Percentiles rank a stretch among this genome's conserved stretches.
Evolutionary conservation across 1,284 basidiomycete species (phyloP).

Genomic region (Moniliophthora roreri): DNA sequence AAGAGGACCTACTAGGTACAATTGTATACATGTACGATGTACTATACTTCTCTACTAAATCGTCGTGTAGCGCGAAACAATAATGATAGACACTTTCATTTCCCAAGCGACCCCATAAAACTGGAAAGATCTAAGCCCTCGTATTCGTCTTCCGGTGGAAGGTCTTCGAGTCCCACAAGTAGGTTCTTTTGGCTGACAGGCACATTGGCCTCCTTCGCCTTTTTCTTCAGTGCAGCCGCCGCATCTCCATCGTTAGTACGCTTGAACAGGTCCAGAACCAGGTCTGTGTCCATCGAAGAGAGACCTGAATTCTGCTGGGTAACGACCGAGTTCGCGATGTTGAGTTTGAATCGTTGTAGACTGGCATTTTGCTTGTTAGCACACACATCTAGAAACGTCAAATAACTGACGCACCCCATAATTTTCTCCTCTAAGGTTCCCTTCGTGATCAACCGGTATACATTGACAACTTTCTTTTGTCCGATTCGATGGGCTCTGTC

Average conservation of each 20-base stretch:
- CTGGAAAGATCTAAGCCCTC: conserved; percentile 80
- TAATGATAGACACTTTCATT: conserved; percentile 30
- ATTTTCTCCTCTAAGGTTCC: conserved; percentile 99
- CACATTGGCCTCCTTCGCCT: conserved; percentile 51
- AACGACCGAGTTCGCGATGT: conserved; percentile 95
- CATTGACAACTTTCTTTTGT: conserved; percentile 99
- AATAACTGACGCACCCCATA: conserved; percentile 82
- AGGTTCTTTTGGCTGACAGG: conserved; percentile 75
- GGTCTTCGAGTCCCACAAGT: conserved; percentile 83
- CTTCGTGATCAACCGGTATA: conserved; percentile 96
- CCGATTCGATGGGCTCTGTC: conserved; percentile 97
- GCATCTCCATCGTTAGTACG: conserved; percentile 77
- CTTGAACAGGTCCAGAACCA: conserved; percentile 93
- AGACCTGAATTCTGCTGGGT: conserved; percentile 97
- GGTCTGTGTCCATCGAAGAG: conserved; percentile 95
- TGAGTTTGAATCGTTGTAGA: conserved; percentile 97
- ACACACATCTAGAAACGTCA: conserved; percentile 6
- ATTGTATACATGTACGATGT: conserved; percentile 9
- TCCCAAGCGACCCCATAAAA: conserved; percentile 78
- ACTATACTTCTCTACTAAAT: conserved; percentile 7
- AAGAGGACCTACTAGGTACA: conserved; percentile 12
- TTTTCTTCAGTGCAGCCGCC: conserved; percentile 52
- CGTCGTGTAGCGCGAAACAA: conserved; percentile 13
- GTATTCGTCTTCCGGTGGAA: conserved; percentile 90
- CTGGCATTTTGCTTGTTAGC: conserved; percentile 40